Evolutionary conservation across 345 rosid species (phyloP), one percentile per base, ranked within the genome.

Genomic region (Limnanthes douglasii): DNA sequence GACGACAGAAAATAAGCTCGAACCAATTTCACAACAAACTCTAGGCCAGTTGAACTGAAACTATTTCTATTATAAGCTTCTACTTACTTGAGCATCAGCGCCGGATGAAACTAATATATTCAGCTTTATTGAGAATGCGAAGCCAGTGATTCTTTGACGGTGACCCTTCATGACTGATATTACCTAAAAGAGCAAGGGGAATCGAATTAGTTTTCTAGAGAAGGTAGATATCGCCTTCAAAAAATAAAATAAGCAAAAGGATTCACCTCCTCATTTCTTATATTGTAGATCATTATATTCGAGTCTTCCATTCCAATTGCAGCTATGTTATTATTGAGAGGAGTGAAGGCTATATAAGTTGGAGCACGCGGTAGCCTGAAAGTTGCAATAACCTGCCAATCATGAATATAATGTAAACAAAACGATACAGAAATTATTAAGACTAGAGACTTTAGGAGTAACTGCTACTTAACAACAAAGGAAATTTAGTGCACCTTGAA

Each of bases 271-370:
- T 80, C 93, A 20, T 67, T 77, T 64, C 83, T 59, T 34, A 76
- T 80, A 61, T 85, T 80, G 51, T 76, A 73, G 22, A 85, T 80
- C 37, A 73, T 82, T 42, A 85, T 85, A 7, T 73, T 60, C 15
- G 93, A 74, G 69, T 80, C 93, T 57, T 85, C 90, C 86, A 77
- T 76, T 51, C 96, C 96, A 21, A 85, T 68, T 42, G 96, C 96
- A 34, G 76, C 69, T 37, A 85, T 61, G 62, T 85, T 85, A 47
- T 85, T 76, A 52, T 85, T 93, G 47, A 56, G 78, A 29, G 93
- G 93, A 51, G 79, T 79, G 49, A 85, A 85, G 6, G 96, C 96
- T 12, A 85, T 70, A 56, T 66, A 85, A 34, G 96, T 73, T 40
- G 96, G 69, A 24, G 86, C 68, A 1, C 93, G 93, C 11, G 93